Conservation (phyloP, 2,329 filamentous ascomycete species). For the Orbilia ellipsospora region DNA sequence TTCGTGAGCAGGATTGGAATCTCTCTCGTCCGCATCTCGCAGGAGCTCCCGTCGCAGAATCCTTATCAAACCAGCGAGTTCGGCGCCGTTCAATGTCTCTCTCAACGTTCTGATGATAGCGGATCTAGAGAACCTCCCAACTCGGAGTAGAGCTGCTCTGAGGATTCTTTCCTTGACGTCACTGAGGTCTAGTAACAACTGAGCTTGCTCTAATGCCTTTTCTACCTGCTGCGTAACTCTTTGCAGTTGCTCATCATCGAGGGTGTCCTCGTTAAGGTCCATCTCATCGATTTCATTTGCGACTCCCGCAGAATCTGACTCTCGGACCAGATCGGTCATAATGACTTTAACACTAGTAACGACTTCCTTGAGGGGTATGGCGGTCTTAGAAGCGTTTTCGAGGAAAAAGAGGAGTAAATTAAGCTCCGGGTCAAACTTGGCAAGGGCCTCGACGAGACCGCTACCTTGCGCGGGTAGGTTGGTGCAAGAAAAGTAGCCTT, state of each 20-base stretch:
- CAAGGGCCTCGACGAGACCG: constrained; percentile 41
- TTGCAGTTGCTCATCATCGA: constrained; percentile 53
- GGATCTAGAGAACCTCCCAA: constrained; percentile 37
- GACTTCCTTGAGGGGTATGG: constrained; percentile 52
- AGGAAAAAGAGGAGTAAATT: constrained; percentile 54
- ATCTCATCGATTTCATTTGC: constrained; percentile 47
- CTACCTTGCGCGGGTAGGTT: constrained; percentile 48
- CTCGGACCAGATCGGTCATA: constrained; percentile 43
- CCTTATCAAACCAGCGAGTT: constrained; percentile 50
- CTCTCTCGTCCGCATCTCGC: constrained; percentile 46
- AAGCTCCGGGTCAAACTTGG: constrained; percentile 50
- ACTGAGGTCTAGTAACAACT: constrained; percentile 44
- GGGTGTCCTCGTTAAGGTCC: constrained; percentile 52
- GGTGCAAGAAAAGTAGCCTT: constrained; percentile 52
- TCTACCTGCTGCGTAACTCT: constrained; percentile 50
- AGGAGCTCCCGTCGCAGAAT: constrained; percentile 45
- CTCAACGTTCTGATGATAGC: constrained; percentile 46
- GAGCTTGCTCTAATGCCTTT: constrained; percentile 48
- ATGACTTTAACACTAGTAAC: constrained; percentile 51
- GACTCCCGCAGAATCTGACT: constrained; percentile 1
- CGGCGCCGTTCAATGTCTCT: constrained; percentile 46
- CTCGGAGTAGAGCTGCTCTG: constrained; percentile 42
- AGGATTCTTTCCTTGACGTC: constrained; percentile 51
- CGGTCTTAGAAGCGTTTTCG: constrained; percentile 40
- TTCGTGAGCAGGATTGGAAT: constrained; percentile 19